A percentile compares a stretch with the other conserved stretches of the same genome.
phyloP scores from a whole-genome alignment of 2,329 filamentous ascomycete genomes.

The Botrytis elliptica region DNA sequence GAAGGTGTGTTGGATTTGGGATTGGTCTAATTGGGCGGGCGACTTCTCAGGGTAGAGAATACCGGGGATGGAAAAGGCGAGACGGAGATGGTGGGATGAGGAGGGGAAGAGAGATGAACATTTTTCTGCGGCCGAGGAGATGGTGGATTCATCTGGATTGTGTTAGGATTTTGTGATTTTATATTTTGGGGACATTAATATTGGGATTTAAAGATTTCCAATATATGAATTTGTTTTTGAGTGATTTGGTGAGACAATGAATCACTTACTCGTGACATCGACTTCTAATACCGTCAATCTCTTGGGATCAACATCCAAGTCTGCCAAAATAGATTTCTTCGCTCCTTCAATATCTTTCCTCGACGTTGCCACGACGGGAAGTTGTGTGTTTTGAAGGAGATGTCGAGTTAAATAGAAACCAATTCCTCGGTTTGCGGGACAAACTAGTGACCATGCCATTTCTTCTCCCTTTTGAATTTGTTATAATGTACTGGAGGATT shows the following conservation, averaged over 20 bases:
- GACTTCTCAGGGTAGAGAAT: slow-evolving; percentile 72
- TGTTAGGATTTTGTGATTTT: background rate
- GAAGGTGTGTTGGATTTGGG: slow-evolving; percentile 65
- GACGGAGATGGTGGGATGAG: slow-evolving; percentile 58
- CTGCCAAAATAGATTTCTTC: slow-evolving; percentile 50
- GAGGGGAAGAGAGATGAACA: slow-evolving; percentile 54
- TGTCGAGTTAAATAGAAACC: slow-evolving; percentile 60
- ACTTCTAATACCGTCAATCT: slow-evolving; percentile 52
- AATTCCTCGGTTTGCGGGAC: slow-evolving; percentile 62
- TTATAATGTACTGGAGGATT: background rate
- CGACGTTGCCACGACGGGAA: slow-evolving; percentile 61
- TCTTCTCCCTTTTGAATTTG: background rate
- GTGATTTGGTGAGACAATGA: background rate
- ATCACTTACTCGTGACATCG: slow-evolving; percentile 54
- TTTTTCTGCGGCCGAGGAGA: slow-evolving; percentile 53
- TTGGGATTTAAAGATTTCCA: background rate
- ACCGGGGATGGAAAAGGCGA: slow-evolving; percentile 69
- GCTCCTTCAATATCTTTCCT: slow-evolving; percentile 52
- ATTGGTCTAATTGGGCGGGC: slow-evolving; percentile 61
- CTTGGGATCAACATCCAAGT: slow-evolving; percentile 45
- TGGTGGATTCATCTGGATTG: slow-evolving; percentile 56
- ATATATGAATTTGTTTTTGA: background rate
- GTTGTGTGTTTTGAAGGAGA: slow-evolving; percentile 54
- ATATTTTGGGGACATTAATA: background rate
- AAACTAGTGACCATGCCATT: slow-evolving; percentile 45